Evolutionary conservation across 768 basidiomycete species (phyloP), one percentile per base, ranked within the genome.

Genomic region (Hysterangium stoloniferum): DNA sequence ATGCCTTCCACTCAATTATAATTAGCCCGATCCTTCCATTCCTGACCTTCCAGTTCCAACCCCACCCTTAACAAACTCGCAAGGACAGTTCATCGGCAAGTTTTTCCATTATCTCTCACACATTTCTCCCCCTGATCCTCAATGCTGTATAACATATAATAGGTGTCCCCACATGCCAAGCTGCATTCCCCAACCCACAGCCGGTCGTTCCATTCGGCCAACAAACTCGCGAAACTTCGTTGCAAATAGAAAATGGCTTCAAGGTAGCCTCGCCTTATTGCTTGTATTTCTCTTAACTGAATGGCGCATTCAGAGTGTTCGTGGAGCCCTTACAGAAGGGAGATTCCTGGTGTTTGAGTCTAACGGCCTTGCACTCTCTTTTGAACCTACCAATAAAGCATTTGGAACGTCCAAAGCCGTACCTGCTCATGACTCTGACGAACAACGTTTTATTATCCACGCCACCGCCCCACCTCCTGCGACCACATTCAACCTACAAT

Each of bases 291-390:
- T 41, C 17, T 20, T 12, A 22, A 17, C 13, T 45, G 27, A 29
- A 8, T n/a, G 13, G 27, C 34, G n/a, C 22, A 6, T 8, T 6
- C 43, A 53, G 51, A 8, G 20, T n/a, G 42, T 57, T 19, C 54
- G 56, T 31, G 56, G 56, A 11, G 34, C 22, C 11, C 17, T 56
- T 12, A 56, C 56, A 17, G 56, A 57, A 38, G 56, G 56, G 19
- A 50, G 56, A 15, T 53, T 38, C 48, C 41, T 57, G 8, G 52
- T 56, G 19, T 35, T 53, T 40, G 56, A 57, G 29, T 36, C 54
- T 6, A 15, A 42, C n/a, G 43, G 43, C 15, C 7, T 46, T 25
- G 54, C 54, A 17, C 50, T 55, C 20, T 25, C 54, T 22, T 44
- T 36, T 27, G 25, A 29, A 15, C 11, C 8, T 19, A 13, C 12